Evolutionary conservation across 805 yeast species (phyloP), one percentile per base, ranked within the genome.

Genomic region (Cyberlindnera sargentensis): DNA sequence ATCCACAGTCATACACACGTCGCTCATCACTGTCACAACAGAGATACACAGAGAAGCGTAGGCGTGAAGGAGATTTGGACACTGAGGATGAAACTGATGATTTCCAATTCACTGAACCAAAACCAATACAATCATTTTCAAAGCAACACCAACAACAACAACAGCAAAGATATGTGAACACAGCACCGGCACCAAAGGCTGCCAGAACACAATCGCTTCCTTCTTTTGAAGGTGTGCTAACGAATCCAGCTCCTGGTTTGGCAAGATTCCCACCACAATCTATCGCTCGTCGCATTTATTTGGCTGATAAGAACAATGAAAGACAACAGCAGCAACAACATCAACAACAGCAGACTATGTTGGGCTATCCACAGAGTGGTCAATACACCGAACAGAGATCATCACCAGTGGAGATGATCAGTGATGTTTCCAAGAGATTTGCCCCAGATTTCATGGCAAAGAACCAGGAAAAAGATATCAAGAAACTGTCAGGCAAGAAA

Each of bases 181-280:
- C 67, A 35, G 63, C 57, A 32, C 72, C 73, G 3, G 73, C 73
- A n/a, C 74, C 72, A 42, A 69, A 64, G 50, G 75, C 75, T 5
- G 62, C 53, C 29, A 61, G 74, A 53, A 69, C 75, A 1, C 71
- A 67, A 49, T 70, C 75, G 2, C 51, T 70, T 34, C 75, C 75
- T 20, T 50, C 47, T 3, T 57, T 58, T 41, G 57, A 57, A 7
- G 45, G 38, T 39, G 42, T 40, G 40, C 46, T 26, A 31, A 28
- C 29, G 24, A 29, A 31, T 27, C 48, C 43, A 33, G 49, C 53
- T 28, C 52, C 45, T 31, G 49, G 51, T 27, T 44, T 52, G 28
- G 54, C 52, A 7, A 47, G 56, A 15, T 48, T 52, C 29, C 61
- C 61, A 15, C 51, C 48, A 11, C 51, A 53, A n/a, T 55, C 60